Base-by-base conservation (phyloP, 1,139 yeast species). In the Hyphopichia pseudoburtonii region DNA sequence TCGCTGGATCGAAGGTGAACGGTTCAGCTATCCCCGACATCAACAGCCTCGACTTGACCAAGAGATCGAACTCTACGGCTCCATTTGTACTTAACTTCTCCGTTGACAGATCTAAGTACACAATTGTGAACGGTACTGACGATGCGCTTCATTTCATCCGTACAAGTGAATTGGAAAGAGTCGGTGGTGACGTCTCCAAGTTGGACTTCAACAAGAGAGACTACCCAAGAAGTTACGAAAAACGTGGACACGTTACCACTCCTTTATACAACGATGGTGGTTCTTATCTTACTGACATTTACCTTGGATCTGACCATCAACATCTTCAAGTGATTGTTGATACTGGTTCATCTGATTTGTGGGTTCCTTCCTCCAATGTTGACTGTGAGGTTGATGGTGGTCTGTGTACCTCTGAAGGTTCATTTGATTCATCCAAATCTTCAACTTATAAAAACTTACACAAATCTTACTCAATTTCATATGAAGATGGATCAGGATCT, bases 281-380 rank as follows among this genome's bases (percentile, higher is more conserved):
- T 22, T 10, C 19, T 26, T 34, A 34, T 14, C 15, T 17, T 6
- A 26, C 31, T 30, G 27, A 17, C n/a, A 25, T 35, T 37, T 47
- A 27, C 42, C 28, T 52, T 24, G 65, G 65, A 5, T 46, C 59
- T 21, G 38, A 54, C 30, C 38, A 43, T 5, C 55, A 51, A 35
- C 30, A 40, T 14, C 44, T 54, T 18, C 38, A 34, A 14, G 62
- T 60, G 18, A 35, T 42, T 24, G 35, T 61, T 17, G 66, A 60
- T 40, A 61, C 65, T 11, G 65, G 64, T 3, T 56, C 62, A n/a
- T 47, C 60, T n/a, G 66, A 60, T 38, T 48, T 59, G 34, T 61
- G 65, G 65, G 52, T 55, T 15, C 44, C 41, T 7, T 12, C 27
- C 3, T 30, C 7, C 10, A 14, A 16, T 35, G 27, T 15, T 11